Percentiles rank a stretch among this genome's conserved stretches.
These are phyloP conservation scores for Coelastrella sp. DNA, from an alignment of 139 green algal species.

Conservation along the genomic window DNA sequence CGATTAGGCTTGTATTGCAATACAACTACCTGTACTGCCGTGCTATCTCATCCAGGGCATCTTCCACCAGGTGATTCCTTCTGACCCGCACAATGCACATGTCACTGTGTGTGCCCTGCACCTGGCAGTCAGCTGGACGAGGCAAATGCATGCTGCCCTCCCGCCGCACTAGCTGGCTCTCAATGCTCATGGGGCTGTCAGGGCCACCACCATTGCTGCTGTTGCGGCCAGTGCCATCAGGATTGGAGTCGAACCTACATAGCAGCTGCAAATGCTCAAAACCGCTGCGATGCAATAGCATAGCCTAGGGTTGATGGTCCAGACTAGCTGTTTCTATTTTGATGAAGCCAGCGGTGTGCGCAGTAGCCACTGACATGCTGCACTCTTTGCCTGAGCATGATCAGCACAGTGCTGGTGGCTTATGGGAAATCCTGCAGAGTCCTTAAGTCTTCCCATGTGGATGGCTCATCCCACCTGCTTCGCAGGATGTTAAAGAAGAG, in stretches of 20 bases:
- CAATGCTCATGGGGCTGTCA: constrained; percentile 37
- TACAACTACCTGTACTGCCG: constrained; percentile 65
- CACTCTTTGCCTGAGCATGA: not conserved
- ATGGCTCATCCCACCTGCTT: constrained; percentile 15
- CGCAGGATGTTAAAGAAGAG: constrained; percentile 69
- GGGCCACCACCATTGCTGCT: constrained; percentile 22
- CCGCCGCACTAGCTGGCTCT: constrained; percentile 46
- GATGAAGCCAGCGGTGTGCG: no score
- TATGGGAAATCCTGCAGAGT: no score
- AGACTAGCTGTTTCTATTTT: not conserved
- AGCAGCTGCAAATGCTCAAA: no score
- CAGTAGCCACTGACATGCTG: not conserved
- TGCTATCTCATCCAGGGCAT: constrained; percentile 90
- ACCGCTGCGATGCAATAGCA: no score
- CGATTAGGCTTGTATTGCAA: not conserved
- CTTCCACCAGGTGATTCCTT: constrained; percentile 87
- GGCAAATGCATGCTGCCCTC: constrained; percentile 57
- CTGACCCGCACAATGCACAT: constrained; percentile 93
- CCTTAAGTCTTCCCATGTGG: not conserved
- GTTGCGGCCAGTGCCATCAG: constrained; percentile 9
- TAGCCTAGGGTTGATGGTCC: no score
- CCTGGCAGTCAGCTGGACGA: constrained; percentile 55
- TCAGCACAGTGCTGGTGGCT: not conserved
- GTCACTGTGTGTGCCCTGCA: constrained; percentile 81
- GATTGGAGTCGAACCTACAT: constrained; percentile 36